These are phyloP conservation scores for Choanephora cucurbitarum DNA, from an alignment of 371 early-diverging fungal species.

Conservation along the genomic window DNA sequence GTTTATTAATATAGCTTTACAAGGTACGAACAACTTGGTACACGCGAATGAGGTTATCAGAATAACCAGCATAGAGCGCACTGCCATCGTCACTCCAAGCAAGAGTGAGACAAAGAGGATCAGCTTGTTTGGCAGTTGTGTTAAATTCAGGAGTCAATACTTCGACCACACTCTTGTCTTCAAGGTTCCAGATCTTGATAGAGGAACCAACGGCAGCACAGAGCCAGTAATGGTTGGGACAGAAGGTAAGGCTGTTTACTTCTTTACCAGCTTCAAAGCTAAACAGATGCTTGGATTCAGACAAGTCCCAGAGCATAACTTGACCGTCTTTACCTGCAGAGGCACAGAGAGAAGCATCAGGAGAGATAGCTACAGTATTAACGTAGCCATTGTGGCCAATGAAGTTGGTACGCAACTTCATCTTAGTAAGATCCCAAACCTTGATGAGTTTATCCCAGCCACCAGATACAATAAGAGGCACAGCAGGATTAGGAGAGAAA, in stretches of 20 bases:
- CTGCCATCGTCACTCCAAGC: slow-evolving; percentile 97
- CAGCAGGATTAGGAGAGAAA: slow-evolving; percentile 95
- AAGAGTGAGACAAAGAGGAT: slow-evolving; percentile 84
- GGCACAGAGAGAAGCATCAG: slow-evolving; percentile 99
- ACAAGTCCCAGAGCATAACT: slow-evolving; percentile 98
- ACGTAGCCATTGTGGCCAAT: slow-evolving; percentile 96
- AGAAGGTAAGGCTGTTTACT: slow-evolving; percentile 95
- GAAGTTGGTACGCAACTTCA: slow-evolving; percentile 96
- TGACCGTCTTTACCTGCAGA: slow-evolving; percentile 98
- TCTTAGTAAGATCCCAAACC: slow-evolving; percentile 97
- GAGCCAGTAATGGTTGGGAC: slow-evolving; percentile 99
- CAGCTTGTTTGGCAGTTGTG: slow-evolving; percentile 69
- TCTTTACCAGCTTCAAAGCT: slow-evolving; percentile 90
- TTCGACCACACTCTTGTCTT: slow-evolving; percentile 91
- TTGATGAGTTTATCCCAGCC: slow-evolving; percentile 99
- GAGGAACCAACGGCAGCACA: slow-evolving; percentile 93
- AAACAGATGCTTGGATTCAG: slow-evolving; percentile 98
- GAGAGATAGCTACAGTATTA: slow-evolving; percentile 95
- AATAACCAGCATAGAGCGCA: slow-evolving; percentile 96
- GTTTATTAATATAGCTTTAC: too few relatives aligned
- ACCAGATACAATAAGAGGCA: slow-evolving; percentile 92
- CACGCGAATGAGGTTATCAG: slow-evolving; percentile 91
- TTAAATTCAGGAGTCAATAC: slow-evolving; percentile 88
- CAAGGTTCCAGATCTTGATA: slow-evolving; percentile 99
- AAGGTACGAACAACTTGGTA: slow-evolving; percentile 76